Base-by-base conservation (phyloP, 140 eudicot species). In the Bidens hawaiensis region DNA sequence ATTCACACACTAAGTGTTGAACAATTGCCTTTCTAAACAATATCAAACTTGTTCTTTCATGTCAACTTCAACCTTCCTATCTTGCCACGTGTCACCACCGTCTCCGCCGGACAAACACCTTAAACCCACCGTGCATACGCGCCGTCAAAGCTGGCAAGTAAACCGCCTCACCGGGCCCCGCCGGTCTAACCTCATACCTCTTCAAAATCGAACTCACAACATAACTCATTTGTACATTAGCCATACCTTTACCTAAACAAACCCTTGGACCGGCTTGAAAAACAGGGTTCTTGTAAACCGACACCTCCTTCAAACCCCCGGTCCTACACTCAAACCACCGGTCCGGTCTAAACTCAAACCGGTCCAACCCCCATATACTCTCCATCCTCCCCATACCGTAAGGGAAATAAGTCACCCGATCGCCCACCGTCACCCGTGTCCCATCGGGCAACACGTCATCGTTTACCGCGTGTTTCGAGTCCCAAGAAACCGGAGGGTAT, bases 301-400 rank as follows among this genome's bases (percentile, higher is more conserved):
- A 55, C 17, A 81, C 88, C 71, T 62, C 78, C 45, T 76, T 83
- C 36, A 83, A 60, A 10, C 10, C 60, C 9, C 31, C 45, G 1
- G 2, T 21, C 10, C 17, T 60, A 23, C 51, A 80, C 65, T 61
- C 69, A 6, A 73, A 28, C 91, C 87, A 86, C 50, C 95, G 78
- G 38, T 80, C 85, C 75, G 95, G 91, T 48, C 70, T 83, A 58
- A 86, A 83, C 74, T 77, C 78, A 5, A 77, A 25, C 75, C 83
- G 68, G 64, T 86, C 88, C 41, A 43, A 46, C 8, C 95, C 95
- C 95, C 95, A 86, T 38, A 86, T 16, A 11, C 28, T 60, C 73
- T 83, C 84, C 95, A 86, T 86, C 71, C 95, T 75, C 42, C 91
- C 95, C 95, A 86, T 86, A 0, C 91, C 91, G 13, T 86, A 86